phyloP scores from a whole-genome alignment of 257 asterid genomes.

The Solanum acaule region DNA sequence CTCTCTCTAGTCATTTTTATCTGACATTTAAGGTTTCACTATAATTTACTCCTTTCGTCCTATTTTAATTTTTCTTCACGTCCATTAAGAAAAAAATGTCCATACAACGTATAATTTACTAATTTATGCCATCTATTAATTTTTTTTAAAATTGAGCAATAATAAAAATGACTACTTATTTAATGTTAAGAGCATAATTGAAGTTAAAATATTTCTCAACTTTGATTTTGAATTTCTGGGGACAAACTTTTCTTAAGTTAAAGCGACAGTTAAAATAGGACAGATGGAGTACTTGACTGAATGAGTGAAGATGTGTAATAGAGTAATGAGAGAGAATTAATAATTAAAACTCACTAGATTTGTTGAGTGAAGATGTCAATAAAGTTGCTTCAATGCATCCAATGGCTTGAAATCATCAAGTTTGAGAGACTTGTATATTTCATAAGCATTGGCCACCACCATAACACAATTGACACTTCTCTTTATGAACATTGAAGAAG shows the following conservation, averaged over 20 bases:
- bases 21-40: not conserved
- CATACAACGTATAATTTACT: not conserved
- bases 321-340: not conserved
- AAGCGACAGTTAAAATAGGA: not conserved
- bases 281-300: not conserved
- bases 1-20: not conserved
- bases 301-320: not conserved
- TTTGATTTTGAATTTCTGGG: not conserved
- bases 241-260: not conserved
- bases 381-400: constrained; percentile 12
- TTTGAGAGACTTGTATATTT: constrained; percentile 7
- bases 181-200: not conserved
- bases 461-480: constrained; percentile 17
- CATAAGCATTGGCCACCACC: constrained; percentile 19
- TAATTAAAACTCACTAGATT: constrained; percentile 5
- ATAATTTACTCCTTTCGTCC: not conserved
- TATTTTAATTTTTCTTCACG: not conserved
- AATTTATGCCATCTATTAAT: not conserved
- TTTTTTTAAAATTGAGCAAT: not conserved
- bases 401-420: constrained; percentile 10
- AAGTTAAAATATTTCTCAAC: not conserved
- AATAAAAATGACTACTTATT: not conserved
- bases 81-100: not conserved
- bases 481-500: not conserved
- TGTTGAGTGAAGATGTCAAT: not conserved